Evolutionary conservation across 345 rosid species (phyloP).

Genomic region (Excoecaria agallocha): DNA sequence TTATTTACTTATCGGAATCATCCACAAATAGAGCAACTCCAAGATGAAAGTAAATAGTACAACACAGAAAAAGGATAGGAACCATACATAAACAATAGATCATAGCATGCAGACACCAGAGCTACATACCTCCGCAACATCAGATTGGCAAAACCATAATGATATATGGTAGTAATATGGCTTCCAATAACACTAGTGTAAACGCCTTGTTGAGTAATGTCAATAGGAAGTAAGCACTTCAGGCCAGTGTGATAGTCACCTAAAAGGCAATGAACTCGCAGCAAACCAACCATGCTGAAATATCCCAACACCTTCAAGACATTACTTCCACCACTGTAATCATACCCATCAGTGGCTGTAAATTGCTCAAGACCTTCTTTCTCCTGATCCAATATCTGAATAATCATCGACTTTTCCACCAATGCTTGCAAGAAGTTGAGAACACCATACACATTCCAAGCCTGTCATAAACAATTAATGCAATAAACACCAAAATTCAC

Average conservation of each 20-base stretch:
- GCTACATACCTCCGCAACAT: slow-evolving; percentile 83
- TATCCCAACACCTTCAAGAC: slow-evolving; percentile 95
- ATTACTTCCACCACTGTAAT: slow-evolving; percentile 92
- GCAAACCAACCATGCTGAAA: slow-evolving; percentile 94
- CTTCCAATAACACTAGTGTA: slow-evolving; percentile 90
- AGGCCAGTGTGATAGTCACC: slow-evolving; percentile 97
- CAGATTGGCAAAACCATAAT: slow-evolving; percentile 95
- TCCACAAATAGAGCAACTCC: background rate
- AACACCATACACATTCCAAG: slow-evolving; percentile 98
- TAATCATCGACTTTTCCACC: slow-evolving; percentile 83
- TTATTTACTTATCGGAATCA: background rate
- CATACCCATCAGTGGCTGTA: slow-evolving; percentile 96
- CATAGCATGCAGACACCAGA: background rate
- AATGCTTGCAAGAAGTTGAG: slow-evolving; percentile 98
- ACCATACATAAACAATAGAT: background rate
- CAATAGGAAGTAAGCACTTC: slow-evolving; percentile 89
- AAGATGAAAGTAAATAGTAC: background rate
- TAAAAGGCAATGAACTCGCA: slow-evolving; percentile 91
- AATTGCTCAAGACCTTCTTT: slow-evolving; percentile 90
- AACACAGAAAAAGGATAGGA: background rate
- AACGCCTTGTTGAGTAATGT: slow-evolving; percentile 92
- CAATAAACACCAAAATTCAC: background rate
- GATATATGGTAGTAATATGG: slow-evolving; percentile 88
- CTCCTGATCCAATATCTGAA: slow-evolving; percentile 88
- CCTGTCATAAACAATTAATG: slow-evolving; percentile 34